These are phyloP conservation scores for Cunninghamia lanceolata DNA, from an alignment of 75 land plant species.

Conservation along the genomic window DNA sequence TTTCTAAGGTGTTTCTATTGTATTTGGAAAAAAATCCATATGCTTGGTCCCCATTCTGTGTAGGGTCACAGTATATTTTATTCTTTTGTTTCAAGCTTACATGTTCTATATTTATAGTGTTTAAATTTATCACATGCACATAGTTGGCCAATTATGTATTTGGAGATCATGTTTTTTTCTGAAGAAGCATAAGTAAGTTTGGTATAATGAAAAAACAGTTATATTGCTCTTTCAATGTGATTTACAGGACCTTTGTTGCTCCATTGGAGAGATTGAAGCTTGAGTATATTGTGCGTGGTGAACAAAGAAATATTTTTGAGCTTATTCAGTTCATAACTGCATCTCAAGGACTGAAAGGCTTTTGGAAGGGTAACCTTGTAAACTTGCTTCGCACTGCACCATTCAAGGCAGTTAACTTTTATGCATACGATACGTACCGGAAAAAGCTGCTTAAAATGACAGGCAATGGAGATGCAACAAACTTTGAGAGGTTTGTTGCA, in stretches of 20 bases:
- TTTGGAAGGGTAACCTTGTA: constrained; percentile 89
- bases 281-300: constrained; percentile 86
- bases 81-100: neutral
- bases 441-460: constrained; percentile 47
- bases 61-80: neutral
- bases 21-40: neutral
- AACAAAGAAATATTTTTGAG: constrained; percentile 50
- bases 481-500: constrained; percentile 77
- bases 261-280: constrained; percentile 91
- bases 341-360: constrained; percentile 77
- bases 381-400: constrained; percentile 95
- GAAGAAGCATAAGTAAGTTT: neutral
- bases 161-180: neutral
- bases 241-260: constrained; percentile 76
- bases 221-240: constrained; percentile 4
- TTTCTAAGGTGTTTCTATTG: neutral
- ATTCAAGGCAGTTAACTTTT: constrained; percentile 87
- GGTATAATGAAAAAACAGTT: neutral
- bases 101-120: neutral
- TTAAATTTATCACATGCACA: neutral
- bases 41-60: neutral
- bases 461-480: constrained; percentile 66
- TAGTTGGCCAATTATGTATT: neutral
- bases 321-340: constrained; percentile 56
- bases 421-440: constrained; percentile 76